Evolutionary conservation across 495 filamentous ascomycete genomes (phyloP).

Genomic region (Lentithecium fluviatile): DNA sequence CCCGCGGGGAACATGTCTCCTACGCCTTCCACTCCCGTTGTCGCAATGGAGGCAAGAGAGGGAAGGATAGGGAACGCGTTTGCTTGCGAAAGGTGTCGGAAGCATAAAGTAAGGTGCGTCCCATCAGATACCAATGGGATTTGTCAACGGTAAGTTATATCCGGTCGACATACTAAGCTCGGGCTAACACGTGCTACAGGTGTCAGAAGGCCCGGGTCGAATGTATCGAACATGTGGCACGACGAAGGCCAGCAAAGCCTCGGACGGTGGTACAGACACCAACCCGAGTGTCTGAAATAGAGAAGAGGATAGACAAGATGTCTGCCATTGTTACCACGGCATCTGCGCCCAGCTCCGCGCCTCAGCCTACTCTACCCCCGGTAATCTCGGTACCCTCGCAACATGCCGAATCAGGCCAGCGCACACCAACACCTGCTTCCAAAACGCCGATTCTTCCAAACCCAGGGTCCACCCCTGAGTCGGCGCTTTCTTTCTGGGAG

Average conservation of each 20-base stretch:
- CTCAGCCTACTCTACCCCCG: slow-evolving; percentile 7
- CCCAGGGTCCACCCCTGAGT: slow-evolving; percentile 24
- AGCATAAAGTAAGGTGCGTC: slow-evolving; percentile 30
- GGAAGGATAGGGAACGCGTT: slow-evolving; percentile 32
- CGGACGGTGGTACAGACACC: slow-evolving; percentile 17
- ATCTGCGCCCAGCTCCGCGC: slow-evolving; percentile 16
- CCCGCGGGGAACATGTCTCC: not conserved
- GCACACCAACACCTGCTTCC: slow-evolving; percentile 14
- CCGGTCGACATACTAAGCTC: not conserved
- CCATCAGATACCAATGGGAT: slow-evolving; percentile 23
- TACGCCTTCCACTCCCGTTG: not conserved
- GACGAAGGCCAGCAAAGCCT: slow-evolving; percentile 24
- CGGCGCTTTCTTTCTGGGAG: slow-evolving; percentile 26
- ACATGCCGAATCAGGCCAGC: slow-evolving; percentile 5
- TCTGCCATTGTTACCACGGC: slow-evolving; percentile 25
- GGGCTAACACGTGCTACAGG: slow-evolving; percentile 30
- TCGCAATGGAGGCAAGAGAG: slow-evolving; percentile 29
- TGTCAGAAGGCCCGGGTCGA: slow-evolving; percentile 30
- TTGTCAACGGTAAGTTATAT: slow-evolving; percentile 24
- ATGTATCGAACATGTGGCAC: slow-evolving; percentile 32
- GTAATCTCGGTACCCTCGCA: slow-evolving; percentile 12
- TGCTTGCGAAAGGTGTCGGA: slow-evolving; percentile 30
- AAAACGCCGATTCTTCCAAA: slow-evolving; percentile 21
- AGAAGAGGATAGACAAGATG: slow-evolving; percentile 19
- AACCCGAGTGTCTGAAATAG: slow-evolving; percentile 14